A percentile compares a stretch with the other conserved stretches of the same genome.
Evolutionary conservation across 106 monocot species (phyloP).

Genomic region (Agapanthus africanus): DNA sequence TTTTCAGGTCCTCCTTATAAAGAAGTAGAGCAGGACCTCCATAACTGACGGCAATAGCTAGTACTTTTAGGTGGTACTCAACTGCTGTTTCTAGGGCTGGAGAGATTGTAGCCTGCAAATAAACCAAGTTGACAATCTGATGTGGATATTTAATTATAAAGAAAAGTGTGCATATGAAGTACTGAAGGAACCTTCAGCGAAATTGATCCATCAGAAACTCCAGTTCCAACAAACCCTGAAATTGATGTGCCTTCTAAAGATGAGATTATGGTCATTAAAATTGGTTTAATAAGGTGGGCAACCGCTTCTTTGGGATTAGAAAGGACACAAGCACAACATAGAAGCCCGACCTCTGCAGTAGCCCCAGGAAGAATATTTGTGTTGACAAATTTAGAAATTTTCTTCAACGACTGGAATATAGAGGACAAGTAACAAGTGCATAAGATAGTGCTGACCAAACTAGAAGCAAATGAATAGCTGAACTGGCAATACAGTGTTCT

Average conservation of each 20-base stretch:
- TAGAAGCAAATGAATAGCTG: constrained; percentile 7
- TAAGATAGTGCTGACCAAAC: background rate
- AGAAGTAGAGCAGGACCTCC: constrained; percentile 57
- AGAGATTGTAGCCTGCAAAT: constrained; percentile 67
- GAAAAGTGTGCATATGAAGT: background rate
- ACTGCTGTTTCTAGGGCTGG: constrained; percentile 85
- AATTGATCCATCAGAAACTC: constrained; percentile 22
- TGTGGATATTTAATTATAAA: constrained; percentile 2
- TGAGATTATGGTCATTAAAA: constrained; percentile 47
- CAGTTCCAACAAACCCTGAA: constrained; percentile 48
- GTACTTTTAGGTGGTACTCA: constrained; percentile 76
- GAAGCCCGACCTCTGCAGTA: constrained; percentile 82
- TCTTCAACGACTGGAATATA: constrained; percentile 60
- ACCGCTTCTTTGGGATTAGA: constrained; percentile 76
- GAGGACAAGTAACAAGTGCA: background rate
- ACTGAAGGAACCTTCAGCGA: no score
- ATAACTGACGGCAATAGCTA: constrained; percentile 76
- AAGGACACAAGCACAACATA: constrained; percentile 89
- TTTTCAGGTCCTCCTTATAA: constrained; percentile 69
- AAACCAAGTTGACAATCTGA: constrained; percentile 6
- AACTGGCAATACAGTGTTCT: background rate
- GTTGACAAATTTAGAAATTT: constrained; percentile 84
- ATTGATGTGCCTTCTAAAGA: constrained; percentile 65
- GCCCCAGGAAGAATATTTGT: constrained; percentile 94
- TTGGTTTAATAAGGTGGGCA: constrained; percentile 60